A percentile compares a stretch with the other conserved stretches of the same genome.
These are phyloP conservation scores for Amorphotheca resinae DNA, from an alignment of 495 filamentous ascomycete genomes.

Conservation along the genomic window DNA sequence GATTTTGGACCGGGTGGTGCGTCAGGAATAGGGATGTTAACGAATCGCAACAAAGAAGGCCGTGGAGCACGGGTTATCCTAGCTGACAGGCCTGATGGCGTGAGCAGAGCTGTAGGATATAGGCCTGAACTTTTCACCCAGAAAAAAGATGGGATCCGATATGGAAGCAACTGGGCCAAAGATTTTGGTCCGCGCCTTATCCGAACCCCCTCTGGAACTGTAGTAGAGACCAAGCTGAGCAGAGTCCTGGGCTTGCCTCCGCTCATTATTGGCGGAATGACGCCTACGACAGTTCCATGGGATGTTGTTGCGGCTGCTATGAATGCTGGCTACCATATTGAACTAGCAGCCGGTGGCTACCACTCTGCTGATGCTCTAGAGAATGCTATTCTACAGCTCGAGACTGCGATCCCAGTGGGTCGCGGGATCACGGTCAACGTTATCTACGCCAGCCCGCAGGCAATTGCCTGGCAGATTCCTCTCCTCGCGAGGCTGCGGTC, in stretches of 20 bases:
- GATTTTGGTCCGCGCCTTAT: slow-evolving; percentile 77
- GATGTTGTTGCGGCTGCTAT: slow-evolving; percentile 58
- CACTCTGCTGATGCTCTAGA: neutral
- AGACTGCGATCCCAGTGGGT: slow-evolving; percentile 67
- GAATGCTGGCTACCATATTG: slow-evolving; percentile 6
- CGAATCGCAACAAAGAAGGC: slow-evolving; percentile 90
- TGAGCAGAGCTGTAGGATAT: neutral
- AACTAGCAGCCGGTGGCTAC: slow-evolving; percentile 5
- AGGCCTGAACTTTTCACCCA: slow-evolving; percentile 77
- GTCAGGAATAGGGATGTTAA: slow-evolving; percentile 69
- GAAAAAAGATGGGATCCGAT: slow-evolving; percentile 15
- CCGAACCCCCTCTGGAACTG: slow-evolving; percentile 54
- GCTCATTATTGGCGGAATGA: slow-evolving; percentile 91
- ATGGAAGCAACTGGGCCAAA: slow-evolving; percentile 62
- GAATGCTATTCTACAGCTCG: slow-evolving; percentile 45
- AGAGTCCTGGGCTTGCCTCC: slow-evolving; percentile 75
- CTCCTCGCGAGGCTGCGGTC: slow-evolving; percentile 65
- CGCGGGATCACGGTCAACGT: slow-evolving; percentile 85
- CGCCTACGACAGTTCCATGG: slow-evolving; percentile 79
- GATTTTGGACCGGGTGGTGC: slow-evolving; percentile 75
- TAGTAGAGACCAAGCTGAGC: slow-evolving; percentile 91
- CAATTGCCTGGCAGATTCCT: slow-evolving; percentile 96
- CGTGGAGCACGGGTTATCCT: slow-evolving; percentile 82
- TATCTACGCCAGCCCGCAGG: slow-evolving; percentile 88
- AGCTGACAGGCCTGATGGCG: slow-evolving; percentile 27